Evolutionary conservation across 1,284 basidiomycete genomes (phyloP), one percentile per base, ranked within the genome.

Genomic region (Macrocybe sp.): DNA sequence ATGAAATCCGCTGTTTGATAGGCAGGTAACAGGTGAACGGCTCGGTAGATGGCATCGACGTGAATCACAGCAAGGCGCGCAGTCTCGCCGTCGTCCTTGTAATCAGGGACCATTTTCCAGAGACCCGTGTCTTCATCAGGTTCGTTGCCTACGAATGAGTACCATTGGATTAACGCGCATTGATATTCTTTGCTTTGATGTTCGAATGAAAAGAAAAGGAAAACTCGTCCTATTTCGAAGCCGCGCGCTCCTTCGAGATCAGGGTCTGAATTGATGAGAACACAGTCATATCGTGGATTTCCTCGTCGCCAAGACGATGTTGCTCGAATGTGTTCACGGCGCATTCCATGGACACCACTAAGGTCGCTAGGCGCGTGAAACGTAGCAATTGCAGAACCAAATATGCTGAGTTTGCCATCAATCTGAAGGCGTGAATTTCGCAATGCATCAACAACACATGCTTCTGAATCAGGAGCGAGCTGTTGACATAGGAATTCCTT

Each of bases 11-110:
- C 11, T 7, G 39, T 22, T 4, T 58, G 57, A 38, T 49, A 64
- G 10, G 61, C 52, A 34, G 58, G 55, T n/a, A 65, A 42, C 6
- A 64, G 47, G 46, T 65, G 63, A 2, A 57, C 58, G 1, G 49
- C 56, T 2, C 58, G 52, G 31, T 56, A 45, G 41, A 65, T 59
- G 10, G 49, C 43, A 35, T 64, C 52, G 41, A 58, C 16, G 45
- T 53, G 44, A 31, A 65, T 56, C 10, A 65, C 51, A 8, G 50
- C 33, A 2, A 55, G 4, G 29, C 51, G 45, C 3, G 32, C 46
- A n/a, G n/a, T 32, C 10, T 22, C 4, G 22, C 51, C 39, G 1
- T 48, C 32, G 1, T 14, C 14, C 3, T 52, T 46, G 34, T 39
- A 37, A 6, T 59, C 59, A 7, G 39, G 36, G 22, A 52, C 34